Evolutionary conservation across 768 basidiomycete genomes (phyloP).

Genomic region (Hortiboletus campestris): DNA sequence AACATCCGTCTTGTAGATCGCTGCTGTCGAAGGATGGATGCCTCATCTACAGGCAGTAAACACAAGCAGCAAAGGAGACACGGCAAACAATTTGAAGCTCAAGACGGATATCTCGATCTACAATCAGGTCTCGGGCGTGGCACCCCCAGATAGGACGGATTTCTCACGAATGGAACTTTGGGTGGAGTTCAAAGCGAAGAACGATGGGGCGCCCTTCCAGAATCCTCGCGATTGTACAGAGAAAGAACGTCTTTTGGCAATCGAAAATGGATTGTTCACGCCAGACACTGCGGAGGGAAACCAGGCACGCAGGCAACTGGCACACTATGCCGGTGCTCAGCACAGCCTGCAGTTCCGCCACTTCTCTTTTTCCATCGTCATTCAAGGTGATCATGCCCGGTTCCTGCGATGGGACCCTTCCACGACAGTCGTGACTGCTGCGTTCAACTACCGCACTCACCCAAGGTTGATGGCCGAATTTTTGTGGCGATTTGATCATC

Average conservation of each 20-base stretch:
- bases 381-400: conserved; percentile 25
- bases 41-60: not conserved
- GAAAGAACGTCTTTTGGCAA: not conserved
- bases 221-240: not conserved
- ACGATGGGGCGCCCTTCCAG: not conserved
- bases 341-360: conserved; percentile 30
- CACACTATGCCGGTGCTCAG: conserved; percentile 22
- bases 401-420: conserved; percentile 37
- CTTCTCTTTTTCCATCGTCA: conserved; percentile 30
- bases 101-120: conserved; percentile 1
- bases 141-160: not conserved
- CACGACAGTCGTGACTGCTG: not conserved
- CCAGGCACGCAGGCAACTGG: conserved; percentile 20
- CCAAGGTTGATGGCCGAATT: not conserved
- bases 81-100: not conserved
- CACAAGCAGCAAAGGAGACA: not conserved
- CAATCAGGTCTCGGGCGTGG: no score
- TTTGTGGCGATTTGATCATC: not conserved
- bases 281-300: not conserved
- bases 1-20: not conserved
- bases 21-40: not conserved
- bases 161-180: not conserved
- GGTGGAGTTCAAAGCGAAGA: not conserved
- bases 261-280: not conserved
- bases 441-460: not conserved